These are phyloP conservation scores for Tirmania nivea DNA, from an alignment of 495 filamentous ascomycete species.

Conservation along the genomic window DNA sequence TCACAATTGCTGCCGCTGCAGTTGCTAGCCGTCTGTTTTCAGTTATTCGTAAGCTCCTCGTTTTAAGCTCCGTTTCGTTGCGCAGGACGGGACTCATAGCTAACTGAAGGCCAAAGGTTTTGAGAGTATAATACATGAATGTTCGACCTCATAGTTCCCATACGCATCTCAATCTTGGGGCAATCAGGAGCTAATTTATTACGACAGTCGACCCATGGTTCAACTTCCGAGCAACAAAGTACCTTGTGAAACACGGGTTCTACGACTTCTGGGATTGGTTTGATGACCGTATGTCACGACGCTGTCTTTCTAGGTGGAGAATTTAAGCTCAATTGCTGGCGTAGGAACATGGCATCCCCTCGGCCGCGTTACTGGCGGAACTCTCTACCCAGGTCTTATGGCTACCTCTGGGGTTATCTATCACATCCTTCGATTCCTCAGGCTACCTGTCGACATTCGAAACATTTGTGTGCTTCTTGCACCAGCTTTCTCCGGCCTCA, in stretches of 20 bases:
- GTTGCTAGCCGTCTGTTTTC: slow-evolving; percentile 90
- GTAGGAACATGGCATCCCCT: slow-evolving; percentile 96
- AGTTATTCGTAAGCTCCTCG: slow-evolving; percentile 61
- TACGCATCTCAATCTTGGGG: slow-evolving; percentile 14
- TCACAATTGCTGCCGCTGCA: slow-evolving; percentile 76
- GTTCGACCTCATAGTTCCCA: slow-evolving; percentile 33
- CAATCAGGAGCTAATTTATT: slow-evolving; percentile 9
- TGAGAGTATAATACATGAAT: slow-evolving; percentile 99
- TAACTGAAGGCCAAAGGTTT: slow-evolving; percentile 39
- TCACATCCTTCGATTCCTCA: slow-evolving; percentile 74
- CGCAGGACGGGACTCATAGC: background rate
- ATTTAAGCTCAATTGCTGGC: slow-evolving; percentile 9
- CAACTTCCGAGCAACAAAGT: slow-evolving; percentile 97
- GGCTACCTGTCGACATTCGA: slow-evolving; percentile 91
- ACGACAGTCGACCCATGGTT: slow-evolving; percentile 95
- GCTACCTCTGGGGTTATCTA: slow-evolving; percentile 96
- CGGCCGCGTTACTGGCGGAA: slow-evolving; percentile 94
- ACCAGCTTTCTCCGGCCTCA: slow-evolving; percentile 86
- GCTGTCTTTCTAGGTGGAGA: background rate
- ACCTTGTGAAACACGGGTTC: slow-evolving; percentile 88
- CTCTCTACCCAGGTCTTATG: slow-evolving; percentile 96
- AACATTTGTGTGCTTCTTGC: slow-evolving; percentile 97
- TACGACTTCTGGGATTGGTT: slow-evolving; percentile 99
- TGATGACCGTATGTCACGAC: slow-evolving; percentile 56
- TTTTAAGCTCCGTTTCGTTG: slow-evolving; percentile 1